These are phyloP conservation scores for Silybum marianum DNA, from an alignment of 129 eudicot genomes.

Conservation along the genomic window DNA sequence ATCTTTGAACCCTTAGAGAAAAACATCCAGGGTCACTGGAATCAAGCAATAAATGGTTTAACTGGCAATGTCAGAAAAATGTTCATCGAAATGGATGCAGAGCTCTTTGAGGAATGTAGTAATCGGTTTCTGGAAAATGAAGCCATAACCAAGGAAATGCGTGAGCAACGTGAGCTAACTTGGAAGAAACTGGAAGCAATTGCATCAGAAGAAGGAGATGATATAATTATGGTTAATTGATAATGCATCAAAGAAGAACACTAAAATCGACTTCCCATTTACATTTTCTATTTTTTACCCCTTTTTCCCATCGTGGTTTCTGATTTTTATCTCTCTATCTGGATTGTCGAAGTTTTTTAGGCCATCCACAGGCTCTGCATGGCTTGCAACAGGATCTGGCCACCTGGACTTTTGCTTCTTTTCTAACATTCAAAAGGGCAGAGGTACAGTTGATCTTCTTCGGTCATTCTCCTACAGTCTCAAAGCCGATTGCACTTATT, in stretches of 20 bases:
- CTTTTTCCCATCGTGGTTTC: conserved; percentile 11
- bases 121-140: conserved; percentile 35
- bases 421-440: conserved; percentile 27
- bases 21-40: conserved; percentile 61
- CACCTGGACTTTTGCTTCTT: conserved; percentile 22
- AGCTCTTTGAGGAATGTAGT: conserved; percentile 56
- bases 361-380: not conserved
- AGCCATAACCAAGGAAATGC: conserved; percentile 35
- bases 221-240: conserved; percentile 30
- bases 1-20: conserved; percentile 59
- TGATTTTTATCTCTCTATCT: not conserved
- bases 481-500: conserved; percentile 10
- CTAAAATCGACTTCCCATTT: not conserved
- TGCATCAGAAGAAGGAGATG: conserved; percentile 42
- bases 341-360: conserved; percentile 14
- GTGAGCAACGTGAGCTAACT: conserved; percentile 41
- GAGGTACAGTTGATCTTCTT: conserved; percentile 22
- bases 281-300: conserved; percentile 11
- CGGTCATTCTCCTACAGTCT: conserved; percentile 19
- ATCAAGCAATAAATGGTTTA: conserved; percentile 53
- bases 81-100: conserved; percentile 68
- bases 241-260: not conserved
- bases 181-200: conserved; percentile 67
- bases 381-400: not conserved
- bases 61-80: conserved; percentile 56